Conservation (phyloP, 306 rosid species). For the Heteromeles arbutifolia region DNA sequence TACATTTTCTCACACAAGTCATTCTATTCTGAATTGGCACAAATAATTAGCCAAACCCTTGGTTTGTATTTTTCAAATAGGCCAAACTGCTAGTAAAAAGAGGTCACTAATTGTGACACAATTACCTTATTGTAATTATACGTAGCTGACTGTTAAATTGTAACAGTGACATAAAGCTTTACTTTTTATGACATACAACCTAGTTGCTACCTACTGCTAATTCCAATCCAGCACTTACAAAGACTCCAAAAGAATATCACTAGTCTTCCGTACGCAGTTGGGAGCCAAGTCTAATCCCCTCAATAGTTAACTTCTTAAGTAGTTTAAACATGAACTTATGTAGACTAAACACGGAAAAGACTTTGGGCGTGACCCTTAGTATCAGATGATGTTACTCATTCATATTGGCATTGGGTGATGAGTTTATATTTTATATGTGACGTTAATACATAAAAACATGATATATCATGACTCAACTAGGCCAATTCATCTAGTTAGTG, state of each 20-base stretch:
- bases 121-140: neutral
- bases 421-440: no score
- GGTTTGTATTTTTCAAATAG: neutral
- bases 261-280: no score
- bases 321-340: neutral
- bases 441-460: neutral
- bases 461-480: neutral
- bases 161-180: neutral
- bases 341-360: no score
- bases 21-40: no score
- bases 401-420: neutral
- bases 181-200: no score
- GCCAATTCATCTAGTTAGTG: no score
- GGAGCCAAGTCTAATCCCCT: neutral
- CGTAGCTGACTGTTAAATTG: neutral
- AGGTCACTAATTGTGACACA: neutral
- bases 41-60: neutral
- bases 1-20: neutral
- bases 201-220: neutral
- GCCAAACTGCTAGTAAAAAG: neutral
- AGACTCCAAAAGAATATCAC: neutral
- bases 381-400: no score
- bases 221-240: neutral
- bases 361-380: no score
- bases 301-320: neutral